phyloP scores from a whole-genome alignment of 129 eudicot species.

The Smallanthus sonchifolius region DNA sequence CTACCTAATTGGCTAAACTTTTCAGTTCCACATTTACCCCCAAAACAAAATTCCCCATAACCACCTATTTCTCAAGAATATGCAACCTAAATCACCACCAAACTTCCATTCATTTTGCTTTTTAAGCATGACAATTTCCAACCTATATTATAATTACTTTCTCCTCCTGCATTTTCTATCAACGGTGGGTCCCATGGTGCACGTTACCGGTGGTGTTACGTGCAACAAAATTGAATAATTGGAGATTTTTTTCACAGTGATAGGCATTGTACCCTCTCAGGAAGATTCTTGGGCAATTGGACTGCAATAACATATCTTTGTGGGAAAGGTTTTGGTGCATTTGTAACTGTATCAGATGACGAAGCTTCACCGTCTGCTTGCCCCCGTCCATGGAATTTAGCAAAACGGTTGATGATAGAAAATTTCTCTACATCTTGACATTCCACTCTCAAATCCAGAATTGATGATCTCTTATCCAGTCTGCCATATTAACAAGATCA shows the following conservation, averaged over 20 bases:
- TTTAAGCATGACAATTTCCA: slow-evolving; percentile 17
- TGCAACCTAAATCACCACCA: slow-evolving; percentile 32
- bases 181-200: slow-evolving; percentile 33
- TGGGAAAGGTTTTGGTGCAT: slow-evolving; percentile 37
- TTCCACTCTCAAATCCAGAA: slow-evolving; percentile 68
- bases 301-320: slow-evolving; percentile 77
- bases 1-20: slow-evolving; percentile 42
- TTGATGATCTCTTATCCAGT: slow-evolving; percentile 61
- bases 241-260: slow-evolving; percentile 47
- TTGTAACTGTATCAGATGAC: slow-evolving; percentile 46
- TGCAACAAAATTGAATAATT: slow-evolving; percentile 37
- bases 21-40: slow-evolving; percentile 34
- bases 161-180: slow-evolving; percentile 33
- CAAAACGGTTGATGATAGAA: slow-evolving; percentile 68
- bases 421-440: slow-evolving; percentile 77
- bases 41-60: slow-evolving; percentile 19
- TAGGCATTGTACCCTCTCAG: slow-evolving; percentile 84
- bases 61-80: slow-evolving; percentile 46
- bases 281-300: slow-evolving; percentile 67
- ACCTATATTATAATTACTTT: slow-evolving; percentile 27
- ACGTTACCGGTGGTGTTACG: slow-evolving; percentile 6
- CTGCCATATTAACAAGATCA: slow-evolving; percentile 28
- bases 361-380: slow-evolving; percentile 60
- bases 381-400: slow-evolving; percentile 71
- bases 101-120: slow-evolving; percentile 8